Evolutionary conservation across 768 basidiomycete genomes (phyloP), one percentile per base, ranked within the genome.

Genomic region (Boletus subcaerulescens): DNA sequence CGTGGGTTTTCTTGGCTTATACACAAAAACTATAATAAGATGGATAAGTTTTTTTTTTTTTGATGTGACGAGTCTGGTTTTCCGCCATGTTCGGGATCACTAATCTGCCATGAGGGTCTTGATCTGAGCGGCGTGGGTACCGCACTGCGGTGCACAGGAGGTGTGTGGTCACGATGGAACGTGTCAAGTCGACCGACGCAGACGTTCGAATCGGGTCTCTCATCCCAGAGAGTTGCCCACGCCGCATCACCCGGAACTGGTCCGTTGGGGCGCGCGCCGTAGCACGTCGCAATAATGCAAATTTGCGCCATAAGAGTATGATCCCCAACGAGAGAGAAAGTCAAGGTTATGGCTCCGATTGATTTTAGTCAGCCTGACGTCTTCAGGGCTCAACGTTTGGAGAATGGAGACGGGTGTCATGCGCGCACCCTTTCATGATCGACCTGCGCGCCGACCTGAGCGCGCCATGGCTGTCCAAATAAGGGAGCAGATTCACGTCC

Each of bases 341-440:
- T 20, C 20, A 53, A 50, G 52, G 46, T 62, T 58, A 35, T 44
- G 14, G 40, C 29, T 60, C 57, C 45, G 50, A 58, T 41, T 12
- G 39, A 40, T 13, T 13, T 33, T 15, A 26, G 47, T 38, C 15
- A 22, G 36, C 44, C 26, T n/a, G 31, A 50, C 29, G 4, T 45
- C 36, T 24, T 44, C 50, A 45, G 50, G 58, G 32, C 18, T 32
- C 26, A 9, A 26, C 1, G 26, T 14, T 14, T 31, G 36, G 38
- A 54, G n/a, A 66, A 67, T 65, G 65, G 60, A 65, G 60, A 26
- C 26, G 17, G n/a, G 33, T 14, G 50, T 53, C 57, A 50, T 24
- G 26, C 24, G 51, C 24, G 51, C 52, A 7, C 45, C 48, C 46
- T 24, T 60, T 65, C 65, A 67, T 64, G 65, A 65, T 61, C 65